A percentile compares a stretch with the other conserved stretches of the same genome.
phyloP scores from a whole-genome alignment of 306 rosid genomes.

The Abrus precatorius region DNA sequence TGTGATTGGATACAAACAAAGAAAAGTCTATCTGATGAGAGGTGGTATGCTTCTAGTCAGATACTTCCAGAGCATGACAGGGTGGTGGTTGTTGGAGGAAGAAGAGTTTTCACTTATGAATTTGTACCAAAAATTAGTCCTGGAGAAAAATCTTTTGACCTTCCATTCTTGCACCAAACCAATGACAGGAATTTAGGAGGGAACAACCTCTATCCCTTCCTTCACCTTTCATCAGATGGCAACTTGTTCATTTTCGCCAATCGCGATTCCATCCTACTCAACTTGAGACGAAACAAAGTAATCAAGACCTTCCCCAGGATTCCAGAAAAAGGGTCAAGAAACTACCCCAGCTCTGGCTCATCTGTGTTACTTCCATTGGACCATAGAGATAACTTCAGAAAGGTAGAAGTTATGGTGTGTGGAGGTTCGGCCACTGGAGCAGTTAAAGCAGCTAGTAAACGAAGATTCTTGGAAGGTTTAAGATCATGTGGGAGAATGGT shows the following conservation, averaged over 20 bases:
- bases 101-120: conserved; percentile 66
- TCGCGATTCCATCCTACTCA: conserved; percentile 73
- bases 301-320: conserved; percentile 78
- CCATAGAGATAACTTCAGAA: conserved; percentile 58
- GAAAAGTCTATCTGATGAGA: conserved; percentile 50
- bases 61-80: conserved; percentile 66
- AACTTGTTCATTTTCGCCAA: conserved; percentile 81
- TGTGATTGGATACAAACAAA: conserved; percentile 71
- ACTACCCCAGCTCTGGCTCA: conserved; percentile 86
- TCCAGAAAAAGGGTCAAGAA: conserved; percentile 74
- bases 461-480: conserved; percentile 63
- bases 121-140: conserved; percentile 63
- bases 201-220: conserved; percentile 86
- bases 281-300: conserved; percentile 58
- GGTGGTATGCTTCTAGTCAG: conserved; percentile 83
- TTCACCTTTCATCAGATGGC: conserved; percentile 80
- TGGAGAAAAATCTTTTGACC: conserved; percentile 54
- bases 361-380: conserved; percentile 81
- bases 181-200: conserved; percentile 48
- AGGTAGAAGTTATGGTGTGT: conserved; percentile 79
- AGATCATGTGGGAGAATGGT: conserved; percentile 87
- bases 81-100: conserved; percentile 79
- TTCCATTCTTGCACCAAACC: conserved; percentile 74
- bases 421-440: conserved; percentile 86
- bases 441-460: conserved; percentile 49